These are phyloP conservation scores for Anisodus tanguticus DNA, from an alignment of 257 asterid species.

Conservation along the genomic window DNA sequence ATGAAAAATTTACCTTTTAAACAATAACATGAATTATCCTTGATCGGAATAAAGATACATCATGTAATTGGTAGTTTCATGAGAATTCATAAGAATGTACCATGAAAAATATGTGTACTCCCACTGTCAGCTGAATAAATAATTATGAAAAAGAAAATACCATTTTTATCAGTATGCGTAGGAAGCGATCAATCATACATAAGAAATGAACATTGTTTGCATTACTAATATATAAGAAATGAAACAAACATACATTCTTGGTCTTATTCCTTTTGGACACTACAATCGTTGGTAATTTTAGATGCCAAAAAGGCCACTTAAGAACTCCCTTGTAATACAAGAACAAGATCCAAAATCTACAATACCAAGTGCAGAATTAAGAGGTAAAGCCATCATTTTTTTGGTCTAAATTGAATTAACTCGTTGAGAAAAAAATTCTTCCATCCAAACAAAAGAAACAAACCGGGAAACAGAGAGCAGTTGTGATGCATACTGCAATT, in stretches of 20 bases:
- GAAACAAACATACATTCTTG: slow-evolving; percentile 17
- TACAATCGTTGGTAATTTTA: slow-evolving; percentile 11
- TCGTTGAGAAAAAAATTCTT: not conserved
- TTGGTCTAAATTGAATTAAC: slow-evolving; percentile 3
- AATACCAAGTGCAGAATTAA: slow-evolving; percentile 5
- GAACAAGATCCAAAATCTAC: not conserved
- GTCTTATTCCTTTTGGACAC: not conserved
- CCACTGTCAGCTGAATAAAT: too few relatives aligned
- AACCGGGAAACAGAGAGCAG: not conserved
- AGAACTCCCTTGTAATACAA: not conserved
- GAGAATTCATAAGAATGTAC: too few relatives aligned
- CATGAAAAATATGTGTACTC: too few relatives aligned
- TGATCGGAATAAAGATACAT: too few relatives aligned
- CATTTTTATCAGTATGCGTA: too few relatives aligned
- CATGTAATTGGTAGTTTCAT: too few relatives aligned
- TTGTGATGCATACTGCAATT: slow-evolving; percentile 23
- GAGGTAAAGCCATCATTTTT: not conserved
- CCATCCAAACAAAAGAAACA: slow-evolving; percentile 22
- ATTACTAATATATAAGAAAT: not conserved
- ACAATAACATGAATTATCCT: too few relatives aligned
- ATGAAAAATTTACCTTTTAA: too few relatives aligned
- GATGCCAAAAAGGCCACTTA: not conserved
- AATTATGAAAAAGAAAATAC: too few relatives aligned
- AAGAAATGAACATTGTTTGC: not conserved
- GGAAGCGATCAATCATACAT: not conserved